Conservation (phyloP, 352 stramenopile genomes). For the Phytophthora aleatoria region DNA sequence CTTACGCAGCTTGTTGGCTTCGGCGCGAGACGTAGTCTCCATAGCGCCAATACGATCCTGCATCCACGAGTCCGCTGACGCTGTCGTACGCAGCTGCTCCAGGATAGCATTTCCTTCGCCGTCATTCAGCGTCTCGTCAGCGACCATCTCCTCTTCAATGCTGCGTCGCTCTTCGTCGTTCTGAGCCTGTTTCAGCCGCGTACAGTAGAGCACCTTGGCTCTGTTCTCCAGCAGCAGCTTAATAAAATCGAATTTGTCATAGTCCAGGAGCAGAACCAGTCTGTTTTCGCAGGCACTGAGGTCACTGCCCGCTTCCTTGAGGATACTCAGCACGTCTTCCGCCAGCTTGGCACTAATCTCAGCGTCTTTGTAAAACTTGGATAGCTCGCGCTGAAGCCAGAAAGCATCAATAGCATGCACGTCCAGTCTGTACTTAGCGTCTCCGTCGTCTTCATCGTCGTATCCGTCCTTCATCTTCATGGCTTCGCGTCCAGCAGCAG, state of each 20-base stretch:
- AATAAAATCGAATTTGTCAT: conserved; percentile 99
- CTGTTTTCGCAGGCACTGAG: conserved; percentile 95
- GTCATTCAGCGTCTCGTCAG: conserved; percentile 74
- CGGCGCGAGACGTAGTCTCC: conserved; percentile 80
- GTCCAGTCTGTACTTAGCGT: conserved; percentile 83
- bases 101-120: conserved; percentile 92
- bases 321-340: conserved; percentile 87
- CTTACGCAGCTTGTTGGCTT: conserved; percentile 84
- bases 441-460: conserved; percentile 65
- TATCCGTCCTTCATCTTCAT: conserved; percentile 83
- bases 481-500: conserved; percentile 30
- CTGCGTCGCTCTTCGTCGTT: conserved; percentile 89
- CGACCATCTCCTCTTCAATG: conserved; percentile 92
- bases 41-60: conserved; percentile 90
- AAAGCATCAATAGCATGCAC: conserved; percentile 98
- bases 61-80: conserved; percentile 94
- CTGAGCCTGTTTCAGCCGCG: conserved; percentile 96
- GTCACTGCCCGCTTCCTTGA: conserved; percentile 70
- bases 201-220: conserved; percentile 96
- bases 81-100: conserved; percentile 89
- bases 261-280: conserved; percentile 96
- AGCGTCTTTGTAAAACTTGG: conserved; percentile 96
- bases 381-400: conserved; percentile 97
- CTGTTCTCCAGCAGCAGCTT: conserved; percentile 97
- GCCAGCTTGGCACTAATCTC: conserved; percentile 92